Evolutionary conservation across 148 eudicot species (phyloP), one percentile per base, ranked within the genome.

Genomic region (Pouteria glomerata): DNA sequence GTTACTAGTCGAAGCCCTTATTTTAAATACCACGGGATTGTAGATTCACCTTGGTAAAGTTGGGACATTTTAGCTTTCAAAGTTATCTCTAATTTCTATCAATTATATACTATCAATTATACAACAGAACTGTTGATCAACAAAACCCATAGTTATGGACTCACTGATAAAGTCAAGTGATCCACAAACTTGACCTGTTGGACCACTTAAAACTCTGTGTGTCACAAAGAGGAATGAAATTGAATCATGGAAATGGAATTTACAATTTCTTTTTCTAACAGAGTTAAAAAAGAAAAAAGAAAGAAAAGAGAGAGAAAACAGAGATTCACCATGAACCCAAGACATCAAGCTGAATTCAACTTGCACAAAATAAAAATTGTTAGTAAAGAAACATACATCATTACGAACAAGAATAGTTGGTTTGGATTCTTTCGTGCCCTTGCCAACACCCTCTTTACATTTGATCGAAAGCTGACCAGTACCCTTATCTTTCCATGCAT

Each of bases 381-480:
- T 29, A 24, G 8, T 58, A 52, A 8, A n/a, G 73, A 74, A 79
- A 83, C 86, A 53, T 86, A 91, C 97, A 88, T 88, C 97, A 74
- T 91, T 91, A 33, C 93, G 93, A 47, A 91, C 79, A 71, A 91
- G 75, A 76, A 91, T 83, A 69, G 79, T 84, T 19, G 98, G 98
- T 74, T 88, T 92, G 61, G 98, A 90, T 79, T 68, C 71, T 52
- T n/a, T 68, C 23, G 57, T 68, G 71, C 71, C 39, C 59, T 68
- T 68, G 71, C 59, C 34, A 14, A 68, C 30, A 23, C 60, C 59
- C 31, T 68, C 59, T 34, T 51, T 68, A 68, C 71, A 68, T 21
- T 34, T 68, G 44, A 68, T 68, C n/a, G 71, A 68, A 56, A 68
- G 71, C 59, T 68, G 71, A 1, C 71, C 71, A 1, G 71, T 33